phyloP scores from a whole-genome alignment of 352 stramenopile species.

The Phytophthora pinifolia region DNA sequence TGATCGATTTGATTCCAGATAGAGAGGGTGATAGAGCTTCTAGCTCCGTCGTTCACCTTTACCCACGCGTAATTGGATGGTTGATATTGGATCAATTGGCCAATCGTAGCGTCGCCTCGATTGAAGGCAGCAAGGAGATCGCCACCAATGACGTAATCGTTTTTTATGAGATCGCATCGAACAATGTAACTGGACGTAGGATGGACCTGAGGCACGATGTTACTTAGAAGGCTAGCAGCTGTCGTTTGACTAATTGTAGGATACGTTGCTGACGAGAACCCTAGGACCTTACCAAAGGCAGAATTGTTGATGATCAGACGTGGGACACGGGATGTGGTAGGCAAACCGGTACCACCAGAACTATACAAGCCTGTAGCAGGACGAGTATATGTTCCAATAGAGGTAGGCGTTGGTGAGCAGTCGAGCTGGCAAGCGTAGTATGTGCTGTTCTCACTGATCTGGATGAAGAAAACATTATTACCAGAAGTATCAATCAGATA shows the following conservation, averaged over 20 bases:
- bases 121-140: constrained; percentile 2
- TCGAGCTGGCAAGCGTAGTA: background rate
- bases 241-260: too few species aligned
- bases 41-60: too few species aligned
- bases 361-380: background rate
- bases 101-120: background rate
- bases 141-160: constrained; percentile 4
- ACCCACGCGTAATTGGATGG: constrained; percentile 1
- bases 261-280: too few species aligned
- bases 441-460: background rate
- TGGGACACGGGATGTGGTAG: background rate
- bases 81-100: constrained; percentile 2
- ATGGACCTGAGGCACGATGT: too few species aligned
- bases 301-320: background rate
- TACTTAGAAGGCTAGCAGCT: too few species aligned
- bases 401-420: background rate
- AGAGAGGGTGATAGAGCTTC: too few species aligned
- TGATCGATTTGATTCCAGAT: too few species aligned
- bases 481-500: background rate
- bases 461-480: background rate
- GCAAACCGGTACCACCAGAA: background rate
- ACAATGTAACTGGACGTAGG: too few species aligned
- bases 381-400: background rate
- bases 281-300: background rate
- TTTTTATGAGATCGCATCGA: constrained; percentile 5